Evolutionary conservation across 345 rosid genomes (phyloP).

Genomic region (Firmiana major): DNA sequence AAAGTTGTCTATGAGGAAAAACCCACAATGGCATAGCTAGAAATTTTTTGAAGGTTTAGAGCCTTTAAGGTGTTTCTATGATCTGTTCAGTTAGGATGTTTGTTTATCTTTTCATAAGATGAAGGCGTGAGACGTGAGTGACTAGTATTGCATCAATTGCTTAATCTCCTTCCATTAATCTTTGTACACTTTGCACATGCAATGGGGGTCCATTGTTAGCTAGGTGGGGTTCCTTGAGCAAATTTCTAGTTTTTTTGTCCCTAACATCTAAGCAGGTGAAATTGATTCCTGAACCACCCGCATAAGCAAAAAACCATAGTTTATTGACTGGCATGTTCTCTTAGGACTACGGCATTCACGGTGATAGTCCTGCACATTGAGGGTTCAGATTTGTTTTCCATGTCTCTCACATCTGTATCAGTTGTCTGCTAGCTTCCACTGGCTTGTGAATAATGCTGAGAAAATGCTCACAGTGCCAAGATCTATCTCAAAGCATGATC

Average conservation of each 20-base stretch:
- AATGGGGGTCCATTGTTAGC: background rate
- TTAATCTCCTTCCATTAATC: background rate
- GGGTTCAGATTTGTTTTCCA: background rate
- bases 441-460: background rate
- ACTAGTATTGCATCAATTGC: background rate
- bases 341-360: background rate
- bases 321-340: too few relatives aligned
- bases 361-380: background rate
- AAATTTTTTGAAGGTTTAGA: background rate
- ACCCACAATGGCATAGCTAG: too few relatives aligned
- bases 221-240: background rate
- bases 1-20: too few relatives aligned
- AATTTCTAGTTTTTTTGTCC: background rate
- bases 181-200: constrained; percentile 5
- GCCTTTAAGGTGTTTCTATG: background rate
- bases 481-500: background rate
- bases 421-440: background rate
- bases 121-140: background rate
- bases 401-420: background rate
- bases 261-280: too few relatives aligned
- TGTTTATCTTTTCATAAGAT: background rate
- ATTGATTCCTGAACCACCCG: too few relatives aligned
- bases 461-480: background rate
- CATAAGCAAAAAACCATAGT: too few relatives aligned
- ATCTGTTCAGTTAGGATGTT: background rate